phyloP scores from a whole-genome alignment of 2,329 filamentous ascomycete species.

The Geoglossum cookeanum region DNA sequence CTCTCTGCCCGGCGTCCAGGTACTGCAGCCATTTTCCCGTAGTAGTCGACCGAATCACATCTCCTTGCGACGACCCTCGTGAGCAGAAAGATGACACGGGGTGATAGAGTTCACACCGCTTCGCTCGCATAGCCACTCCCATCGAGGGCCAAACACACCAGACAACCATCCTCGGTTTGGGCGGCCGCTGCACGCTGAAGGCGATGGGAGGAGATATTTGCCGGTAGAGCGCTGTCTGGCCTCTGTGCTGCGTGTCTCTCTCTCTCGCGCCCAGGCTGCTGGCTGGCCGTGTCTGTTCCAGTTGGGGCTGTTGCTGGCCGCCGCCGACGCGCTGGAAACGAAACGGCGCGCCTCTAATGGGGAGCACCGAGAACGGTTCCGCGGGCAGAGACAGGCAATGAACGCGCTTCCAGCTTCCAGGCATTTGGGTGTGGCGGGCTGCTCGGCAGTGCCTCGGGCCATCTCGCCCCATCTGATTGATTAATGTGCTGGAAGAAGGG shows the following conservation, averaged over 20 bases:
- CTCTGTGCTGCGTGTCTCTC: no score
- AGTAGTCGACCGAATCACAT: not conserved
- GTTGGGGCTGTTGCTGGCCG: no score
- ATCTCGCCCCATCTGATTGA: not conserved
- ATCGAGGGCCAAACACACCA: not conserved
- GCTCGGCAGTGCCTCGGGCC: conserved; percentile 1
- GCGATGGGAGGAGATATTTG: not conserved
- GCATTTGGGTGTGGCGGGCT: not conserved
- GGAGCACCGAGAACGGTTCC: not conserved
- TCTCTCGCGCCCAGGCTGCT: no score
- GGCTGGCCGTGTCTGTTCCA: no score
- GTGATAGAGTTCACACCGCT: conserved; percentile 3
- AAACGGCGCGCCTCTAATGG: not conserved
- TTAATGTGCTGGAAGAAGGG: not conserved
- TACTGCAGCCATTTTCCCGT: not conserved
- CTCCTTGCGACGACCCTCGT: not conserved
- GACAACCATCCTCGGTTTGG: not conserved
- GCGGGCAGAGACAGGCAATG: not conserved
- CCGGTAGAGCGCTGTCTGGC: no score
- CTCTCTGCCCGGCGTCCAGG: not conserved
- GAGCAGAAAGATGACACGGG: not conserved
- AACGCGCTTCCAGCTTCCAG: not conserved
- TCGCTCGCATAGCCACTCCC: not conserved
- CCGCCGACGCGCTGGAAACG: not conserved
- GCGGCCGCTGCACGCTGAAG: not conserved